Evolutionary conservation across 345 rosid genomes (phyloP), one percentile per base, ranked within the genome.

Genomic region (Dipteronia sinensis): DNA sequence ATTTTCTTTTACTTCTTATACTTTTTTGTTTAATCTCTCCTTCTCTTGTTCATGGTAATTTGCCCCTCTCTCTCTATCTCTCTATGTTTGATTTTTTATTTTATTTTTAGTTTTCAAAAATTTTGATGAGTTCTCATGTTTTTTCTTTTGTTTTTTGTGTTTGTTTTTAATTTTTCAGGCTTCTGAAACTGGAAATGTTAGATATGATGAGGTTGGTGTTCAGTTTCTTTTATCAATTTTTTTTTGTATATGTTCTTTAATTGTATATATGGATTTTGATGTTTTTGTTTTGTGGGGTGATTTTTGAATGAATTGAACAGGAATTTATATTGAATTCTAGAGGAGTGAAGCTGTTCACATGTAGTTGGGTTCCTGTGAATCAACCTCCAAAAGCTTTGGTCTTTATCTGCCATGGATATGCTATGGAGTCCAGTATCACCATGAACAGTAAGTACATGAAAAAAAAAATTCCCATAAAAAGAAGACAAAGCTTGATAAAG

Each of bases 361-460:
- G 98, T 82, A 74, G 82, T 81, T 94, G 98, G 98, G 51, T 84
- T 59, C 98, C 97, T 0, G 27, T 34, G 31, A 74, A 76, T 6
- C 78, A 83, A 80, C 89, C 88, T 77, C 87, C 92, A 4, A 90
- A 88, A 81, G 98, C 87, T 64, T 74, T 93, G 79, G 79, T 93
- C 76, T 95, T 91, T 82, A 66, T 95, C 64, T 93, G 97, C 84
- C 98, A 94, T 81, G 98, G 98, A 4, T 94, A 95, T 65, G 98
- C 85, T 77, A 93, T 95, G 98, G 98, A 95, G 70, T 88, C 95
- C 82, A 95, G 98, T 87, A 88, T 91, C 79, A 89, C 97, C 83
- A 90, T 93, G 98, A 84, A 85, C 81, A 89, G 98, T 95, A 11
- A 82, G 85, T 82, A 34, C 6, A 34, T 34, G 6, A 34, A 34